Evolutionary conservation across 2,329 filamentous ascomycete genomes (phyloP).

Genomic region (Zelopaecilomyces penicillatus): DNA sequence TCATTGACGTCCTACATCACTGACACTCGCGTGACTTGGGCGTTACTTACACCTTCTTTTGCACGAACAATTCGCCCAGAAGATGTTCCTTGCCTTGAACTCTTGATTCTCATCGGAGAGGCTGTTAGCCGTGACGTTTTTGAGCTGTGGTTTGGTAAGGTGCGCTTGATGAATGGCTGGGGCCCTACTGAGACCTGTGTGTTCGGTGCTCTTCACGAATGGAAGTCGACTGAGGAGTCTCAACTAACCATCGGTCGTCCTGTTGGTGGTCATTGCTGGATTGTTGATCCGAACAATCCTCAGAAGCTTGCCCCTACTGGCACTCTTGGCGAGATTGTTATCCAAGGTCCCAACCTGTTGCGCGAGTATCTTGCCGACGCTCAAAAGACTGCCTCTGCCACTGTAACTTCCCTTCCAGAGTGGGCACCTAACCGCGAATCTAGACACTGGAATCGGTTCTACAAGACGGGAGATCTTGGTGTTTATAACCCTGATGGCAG

Average conservation of each 20-base stretch:
- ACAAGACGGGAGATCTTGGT: conserved; percentile 3
- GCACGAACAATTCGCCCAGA: conserved; percentile 12
- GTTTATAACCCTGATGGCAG: neutral
- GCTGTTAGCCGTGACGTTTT: conserved; percentile 7
- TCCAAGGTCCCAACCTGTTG: neutral
- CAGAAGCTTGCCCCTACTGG: conserved; percentile 1
- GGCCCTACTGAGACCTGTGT: conserved; percentile 8
- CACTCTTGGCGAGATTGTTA: conserved; percentile 1
- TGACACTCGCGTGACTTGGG: conserved; percentile 3
- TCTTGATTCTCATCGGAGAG: conserved; percentile 8
- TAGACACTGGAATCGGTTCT: neutral
- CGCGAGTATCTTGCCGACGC: conserved; percentile 5
- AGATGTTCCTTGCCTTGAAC: conserved; percentile 6
- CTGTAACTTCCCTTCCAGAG: neutral
- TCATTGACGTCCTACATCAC: conserved; percentile 4
- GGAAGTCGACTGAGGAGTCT: no score
- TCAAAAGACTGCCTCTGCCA: neutral
- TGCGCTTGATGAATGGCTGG: conserved; percentile 7
- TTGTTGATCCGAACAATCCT: neutral
- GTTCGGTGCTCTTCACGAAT: no score
- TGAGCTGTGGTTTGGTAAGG: conserved; percentile 7
- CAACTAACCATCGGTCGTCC: neutral
- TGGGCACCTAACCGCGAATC: neutral
- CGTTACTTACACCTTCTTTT: conserved; percentile 8
- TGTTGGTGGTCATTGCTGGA: neutral